Conservation (phyloP, 495 filamentous ascomycete species). For the Tuber umbilicatum region DNA sequence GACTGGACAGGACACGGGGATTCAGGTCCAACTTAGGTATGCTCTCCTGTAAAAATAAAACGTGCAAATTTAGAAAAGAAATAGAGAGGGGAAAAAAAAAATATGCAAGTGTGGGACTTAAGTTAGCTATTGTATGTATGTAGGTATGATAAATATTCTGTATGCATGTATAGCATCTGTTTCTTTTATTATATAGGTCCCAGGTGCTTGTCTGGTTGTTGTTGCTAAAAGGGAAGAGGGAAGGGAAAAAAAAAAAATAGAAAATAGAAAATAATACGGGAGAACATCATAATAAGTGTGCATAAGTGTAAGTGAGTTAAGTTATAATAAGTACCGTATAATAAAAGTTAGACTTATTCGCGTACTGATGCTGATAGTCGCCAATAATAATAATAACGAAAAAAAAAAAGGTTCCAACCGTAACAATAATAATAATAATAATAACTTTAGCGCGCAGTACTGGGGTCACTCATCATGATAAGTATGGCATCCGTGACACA, state of each 20-base stretch:
- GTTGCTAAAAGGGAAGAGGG: background rate
- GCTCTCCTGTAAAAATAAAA: constrained; percentile 1
- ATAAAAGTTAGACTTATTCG: background rate
- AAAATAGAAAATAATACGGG: background rate
- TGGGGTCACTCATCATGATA: background rate
- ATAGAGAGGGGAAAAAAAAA: background rate
- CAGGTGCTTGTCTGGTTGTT: background rate
- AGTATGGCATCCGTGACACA: background rate
- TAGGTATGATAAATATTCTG: background rate
- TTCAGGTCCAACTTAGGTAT: background rate
- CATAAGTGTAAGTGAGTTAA: background rate
- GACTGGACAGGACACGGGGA: background rate
- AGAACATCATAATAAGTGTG: background rate
- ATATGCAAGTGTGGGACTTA: background rate
- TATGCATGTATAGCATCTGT: constrained; percentile 3
- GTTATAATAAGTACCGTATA: background rate
- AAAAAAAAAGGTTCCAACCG: background rate
- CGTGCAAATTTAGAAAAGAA: constrained; percentile 3
- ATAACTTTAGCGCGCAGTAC: background rate
- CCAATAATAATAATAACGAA: background rate
- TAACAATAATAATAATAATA: background rate
- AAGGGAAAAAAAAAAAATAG: background rate
- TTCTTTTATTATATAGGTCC: constrained; percentile 4
- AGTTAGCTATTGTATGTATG: constrained; percentile 5
- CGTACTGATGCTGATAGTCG: background rate